Evolutionary conservation across 1,284 basidiomycete species (phyloP), one percentile per base, ranked within the genome.

Genomic region (Cutaneotrichosporon spelunceum): DNA sequence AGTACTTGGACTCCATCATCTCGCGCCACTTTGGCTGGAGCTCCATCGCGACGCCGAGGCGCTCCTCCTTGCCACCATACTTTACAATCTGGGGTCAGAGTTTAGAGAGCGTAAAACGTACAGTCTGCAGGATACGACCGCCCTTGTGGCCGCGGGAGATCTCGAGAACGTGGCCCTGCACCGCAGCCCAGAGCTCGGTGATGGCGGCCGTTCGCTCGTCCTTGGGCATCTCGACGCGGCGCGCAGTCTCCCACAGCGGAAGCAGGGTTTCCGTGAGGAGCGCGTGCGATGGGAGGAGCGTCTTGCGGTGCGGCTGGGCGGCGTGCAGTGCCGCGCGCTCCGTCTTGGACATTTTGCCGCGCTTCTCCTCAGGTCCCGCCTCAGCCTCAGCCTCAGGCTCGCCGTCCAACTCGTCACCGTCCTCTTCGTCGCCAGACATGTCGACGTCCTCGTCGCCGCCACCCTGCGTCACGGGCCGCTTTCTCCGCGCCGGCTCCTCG

Each of bases 71-170:
- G n/a, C 84, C 82, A 2, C 91, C 91, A 66, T 88, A 86, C 74
- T 90, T 93, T 54, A 93, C 88, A 16, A 89, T 79, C 81, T 82
- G 60, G 52, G 10, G 24, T 53, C 47, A 57, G 33, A 48, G 0
- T 26, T 26, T 14, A 9, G 30, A 24, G 8, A 19, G 29, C 21
- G 7, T n/a, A n/a, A 8, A 57, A 67, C 80, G 66, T 53, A 82
- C 83, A 0, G 89, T 92, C 77, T 93, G 91, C 26, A 93, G 84
- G 57, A 93, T 89, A 63, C 91, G 83, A 67, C 89, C 91, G 9
- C 90, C 91, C 77, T 93, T 91, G 73, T 94, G 91, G 76, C 93
- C 93, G 72, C 91, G 84, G 8, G 89, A 88, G 54, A 93, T 87
- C 53, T 92, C 91, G 64, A 86, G 87, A 14, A 93, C 86, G 63